Percentiles rank a stretch among this genome's conserved stretches.
phyloP scores from a whole-genome alignment of 192 early-diverging fungal species.

The Gryganskiella cystojenkinii region DNA sequence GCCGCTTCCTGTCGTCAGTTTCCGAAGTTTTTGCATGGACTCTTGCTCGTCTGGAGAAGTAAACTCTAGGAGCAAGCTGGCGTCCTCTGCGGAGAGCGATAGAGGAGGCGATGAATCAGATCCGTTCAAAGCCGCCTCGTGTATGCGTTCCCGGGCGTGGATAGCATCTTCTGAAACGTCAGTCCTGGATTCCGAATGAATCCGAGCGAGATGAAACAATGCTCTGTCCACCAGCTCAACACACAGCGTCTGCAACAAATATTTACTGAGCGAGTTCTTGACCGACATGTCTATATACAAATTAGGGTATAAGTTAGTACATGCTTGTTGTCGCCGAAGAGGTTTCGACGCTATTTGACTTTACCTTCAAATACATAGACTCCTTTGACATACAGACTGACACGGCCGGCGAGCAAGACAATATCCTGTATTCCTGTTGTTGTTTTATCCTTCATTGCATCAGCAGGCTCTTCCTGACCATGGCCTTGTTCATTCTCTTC shows the following conservation, averaged over 20 bases:
- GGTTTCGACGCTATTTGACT: background rate
- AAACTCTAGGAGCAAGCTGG: background rate
- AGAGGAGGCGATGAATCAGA: background rate
- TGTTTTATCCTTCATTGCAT: background rate
- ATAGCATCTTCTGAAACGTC: background rate
- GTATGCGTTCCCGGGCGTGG: background rate
- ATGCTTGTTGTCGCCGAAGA: background rate
- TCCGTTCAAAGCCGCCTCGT: background rate
- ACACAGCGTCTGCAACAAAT: slow-evolving; percentile 41
- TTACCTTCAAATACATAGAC: slow-evolving; percentile 47
- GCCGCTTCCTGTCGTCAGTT: slow-evolving; percentile 27
- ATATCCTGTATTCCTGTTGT: background rate
- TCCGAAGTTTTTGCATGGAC: slow-evolving; percentile 22
- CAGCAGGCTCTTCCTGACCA: background rate
- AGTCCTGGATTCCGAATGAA: background rate
- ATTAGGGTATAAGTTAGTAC: background rate
- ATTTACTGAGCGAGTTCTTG: slow-evolving; percentile 44
- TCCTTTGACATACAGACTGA: slow-evolving; percentile 19
- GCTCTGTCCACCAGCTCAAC: slow-evolving; percentile 17
- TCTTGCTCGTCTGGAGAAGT: background rate
- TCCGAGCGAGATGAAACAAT: background rate
- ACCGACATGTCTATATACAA: slow-evolving; percentile 19
- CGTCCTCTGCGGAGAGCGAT: slow-evolving; percentile 11
- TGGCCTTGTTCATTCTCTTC: slow-evolving; percentile 1
- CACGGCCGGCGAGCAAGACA: slow-evolving; percentile 13